Base-by-base conservation (phyloP, 805 yeast genomes). In the Lipomyces starkeyi region DNA sequence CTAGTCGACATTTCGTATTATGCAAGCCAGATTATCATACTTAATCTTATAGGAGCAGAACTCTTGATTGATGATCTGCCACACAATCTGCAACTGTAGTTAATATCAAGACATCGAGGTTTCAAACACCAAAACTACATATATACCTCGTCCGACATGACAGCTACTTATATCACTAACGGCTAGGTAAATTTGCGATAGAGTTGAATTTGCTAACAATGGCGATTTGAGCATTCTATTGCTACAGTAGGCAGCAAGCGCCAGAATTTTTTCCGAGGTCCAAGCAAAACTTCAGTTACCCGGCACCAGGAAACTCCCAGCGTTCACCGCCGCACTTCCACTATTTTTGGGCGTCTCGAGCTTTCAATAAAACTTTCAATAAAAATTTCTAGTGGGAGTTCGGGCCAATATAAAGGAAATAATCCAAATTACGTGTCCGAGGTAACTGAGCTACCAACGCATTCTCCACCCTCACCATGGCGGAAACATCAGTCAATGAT, bases 31-130 rank as follows among this genome's bases (percentile, higher is more conserved):
- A 47, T 29, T 2, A 14, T 7, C 70, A 20, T 70, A 70, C 76
- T 90, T 91, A 74, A 95, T 83, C 80, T 94, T 94, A 83, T 90
- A 95, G 27, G 99, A 91, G 83, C 99, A 95, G 77, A 94, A 95
- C 78, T 92, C 94, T 78, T 91, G 93, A 81, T 93, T 93, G 74
- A 95, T 91, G 69, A 94, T 95, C 82, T 91, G 96, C 99, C 99
- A 95, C 76, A 95, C 91, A 73, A 95, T 89, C 86, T 94, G 53
- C 32, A 34, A 29, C 61, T 17, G 20, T n/a, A 43, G 49, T 43
- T 43, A 43, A 43, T 43, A 43, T 17, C 49, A 43, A 7, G 49
- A n/a, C 22, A 6, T 6, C 9, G 8, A 43, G 17, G 6, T 13
- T 13, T 11, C 17, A n/a, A 17, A 43, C 20, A 43, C 54, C 35